Conservation (phyloP, 2,329 filamentous ascomycete genomes). For the Mycosphaerella arachidis region DNA sequence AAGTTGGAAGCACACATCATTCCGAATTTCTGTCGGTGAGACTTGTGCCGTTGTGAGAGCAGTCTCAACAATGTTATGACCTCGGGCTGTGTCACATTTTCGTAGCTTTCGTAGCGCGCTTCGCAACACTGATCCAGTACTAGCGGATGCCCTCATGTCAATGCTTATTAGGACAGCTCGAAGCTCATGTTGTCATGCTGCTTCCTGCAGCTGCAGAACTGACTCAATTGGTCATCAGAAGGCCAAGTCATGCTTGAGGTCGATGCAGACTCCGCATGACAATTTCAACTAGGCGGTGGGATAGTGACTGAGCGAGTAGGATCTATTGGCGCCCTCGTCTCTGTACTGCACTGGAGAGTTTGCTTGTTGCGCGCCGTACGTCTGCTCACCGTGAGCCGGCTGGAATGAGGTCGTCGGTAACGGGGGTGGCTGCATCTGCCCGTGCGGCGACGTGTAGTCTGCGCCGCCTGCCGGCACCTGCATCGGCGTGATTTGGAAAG, state of each 20-base stretch:
- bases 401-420: constrained; percentile 22
- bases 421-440: constrained; percentile 27
- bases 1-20: too few relatives aligned
- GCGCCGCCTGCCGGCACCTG: constrained; percentile 16
- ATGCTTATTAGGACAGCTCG: constrained; percentile 7
- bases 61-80: background rate
- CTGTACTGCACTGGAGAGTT: constrained; percentile 22
- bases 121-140: background rate
- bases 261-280: background rate
- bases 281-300: constrained; percentile 17
- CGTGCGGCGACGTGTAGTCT: constrained; percentile 23
- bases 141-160: background rate
- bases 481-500: constrained; percentile 23
- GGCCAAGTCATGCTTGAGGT: constrained; percentile 1
- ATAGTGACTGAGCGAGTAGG: constrained; percentile 25
- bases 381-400: constrained; percentile 16
- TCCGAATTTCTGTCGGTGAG: too few relatives aligned
- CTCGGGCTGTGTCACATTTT: background rate
- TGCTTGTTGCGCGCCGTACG: constrained; percentile 19
- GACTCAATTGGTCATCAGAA: constrained; percentile 10
- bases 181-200: constrained; percentile 7
- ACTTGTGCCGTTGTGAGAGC: too few relatives aligned
- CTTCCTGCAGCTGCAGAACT: constrained; percentile 2
- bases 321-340: constrained; percentile 20
- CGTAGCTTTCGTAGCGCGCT: background rate